A percentile compares a stretch with the other conserved stretches of the same genome.
These are phyloP conservation scores for Penicillium coprophilum DNA, from an alignment of 495 filamentous ascomycete genomes.

Conservation along the genomic window DNA sequence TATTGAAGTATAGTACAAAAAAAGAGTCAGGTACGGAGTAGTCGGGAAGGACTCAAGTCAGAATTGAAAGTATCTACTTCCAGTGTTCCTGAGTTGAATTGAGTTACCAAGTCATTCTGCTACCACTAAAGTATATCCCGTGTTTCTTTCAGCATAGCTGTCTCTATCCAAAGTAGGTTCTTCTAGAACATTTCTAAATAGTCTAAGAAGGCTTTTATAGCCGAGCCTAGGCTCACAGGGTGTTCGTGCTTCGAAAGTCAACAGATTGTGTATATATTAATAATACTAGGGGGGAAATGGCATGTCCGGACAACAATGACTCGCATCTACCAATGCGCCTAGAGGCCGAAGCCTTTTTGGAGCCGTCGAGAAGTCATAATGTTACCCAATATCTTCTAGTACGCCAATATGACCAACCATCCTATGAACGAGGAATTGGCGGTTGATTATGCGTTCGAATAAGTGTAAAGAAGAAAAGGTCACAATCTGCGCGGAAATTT, in stretches of 20 bases:
- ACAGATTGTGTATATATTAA: constrained; percentile 1
- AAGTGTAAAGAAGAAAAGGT: constrained; percentile 44
- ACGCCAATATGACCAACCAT: constrained; percentile 58
- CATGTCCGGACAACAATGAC: constrained; percentile 46
- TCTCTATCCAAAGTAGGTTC: background rate
- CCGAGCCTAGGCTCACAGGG: background rate
- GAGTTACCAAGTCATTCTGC: background rate
- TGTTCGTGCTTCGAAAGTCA: background rate
- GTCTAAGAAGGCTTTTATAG: background rate
- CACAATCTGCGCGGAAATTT: constrained; percentile 15
- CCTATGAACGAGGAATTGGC: constrained; percentile 47
- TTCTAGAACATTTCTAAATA: constrained; percentile 5
- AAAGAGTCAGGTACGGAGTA: background rate
- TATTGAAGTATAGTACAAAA: no score
- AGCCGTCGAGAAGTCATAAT: constrained; percentile 38
- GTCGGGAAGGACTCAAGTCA: background rate
- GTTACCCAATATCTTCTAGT: constrained; percentile 41
- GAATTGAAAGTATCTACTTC: background rate
- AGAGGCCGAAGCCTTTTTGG: constrained; percentile 25
- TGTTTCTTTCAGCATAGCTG: background rate
- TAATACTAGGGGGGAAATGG: background rate
- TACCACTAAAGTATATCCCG: background rate
- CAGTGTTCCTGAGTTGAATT: background rate
- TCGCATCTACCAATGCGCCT: constrained; percentile 40
- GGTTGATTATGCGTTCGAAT: constrained; percentile 57